These are phyloP conservation scores for Penicillium soppii DNA, from an alignment of 495 filamentous ascomycete species.

Conservation along the genomic window DNA sequence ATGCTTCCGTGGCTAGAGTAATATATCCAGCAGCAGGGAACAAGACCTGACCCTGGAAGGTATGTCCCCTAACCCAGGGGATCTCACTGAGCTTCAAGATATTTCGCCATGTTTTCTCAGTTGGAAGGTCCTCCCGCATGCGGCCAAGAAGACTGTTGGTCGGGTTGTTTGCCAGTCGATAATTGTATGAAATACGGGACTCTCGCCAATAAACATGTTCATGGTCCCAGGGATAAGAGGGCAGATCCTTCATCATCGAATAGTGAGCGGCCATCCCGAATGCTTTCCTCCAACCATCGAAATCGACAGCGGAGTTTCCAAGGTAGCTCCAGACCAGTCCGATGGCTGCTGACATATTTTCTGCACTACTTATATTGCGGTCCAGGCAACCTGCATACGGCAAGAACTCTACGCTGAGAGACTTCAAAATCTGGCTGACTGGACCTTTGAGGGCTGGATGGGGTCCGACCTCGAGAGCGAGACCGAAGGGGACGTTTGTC, in stretches of 20 bases:
- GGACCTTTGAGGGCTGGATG: background rate
- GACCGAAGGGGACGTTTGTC: background rate
- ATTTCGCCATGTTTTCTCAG: slow-evolving; percentile 37
- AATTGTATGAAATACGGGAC: background rate
- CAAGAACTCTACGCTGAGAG: no score
- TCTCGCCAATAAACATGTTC: background rate
- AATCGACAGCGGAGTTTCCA: no score
- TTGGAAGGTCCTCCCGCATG: slow-evolving; percentile 18
- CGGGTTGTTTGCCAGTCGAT: background rate
- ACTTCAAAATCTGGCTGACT: background rate
- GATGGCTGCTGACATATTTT: no score
- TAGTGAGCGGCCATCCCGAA: no score
- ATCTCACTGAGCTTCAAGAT: slow-evolving; percentile 34
- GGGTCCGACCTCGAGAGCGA: background rate
- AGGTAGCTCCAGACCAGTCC: no score
- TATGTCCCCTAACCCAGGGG: slow-evolving; percentile 32
- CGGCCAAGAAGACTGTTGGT: background rate
- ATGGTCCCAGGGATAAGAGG: background rate
- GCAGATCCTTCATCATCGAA: no score
- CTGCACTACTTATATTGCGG: no score
- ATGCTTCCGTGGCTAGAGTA: slow-evolving; percentile 28
- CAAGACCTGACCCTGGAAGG: slow-evolving; percentile 18
- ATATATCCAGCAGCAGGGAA: slow-evolving; percentile 27
- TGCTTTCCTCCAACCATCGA: no score
- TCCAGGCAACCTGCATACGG: no score